These are phyloP conservation scores for Phialophora chinensis DNA, from an alignment of 2,329 filamentous ascomycete genomes.

Conservation along the genomic window DNA sequence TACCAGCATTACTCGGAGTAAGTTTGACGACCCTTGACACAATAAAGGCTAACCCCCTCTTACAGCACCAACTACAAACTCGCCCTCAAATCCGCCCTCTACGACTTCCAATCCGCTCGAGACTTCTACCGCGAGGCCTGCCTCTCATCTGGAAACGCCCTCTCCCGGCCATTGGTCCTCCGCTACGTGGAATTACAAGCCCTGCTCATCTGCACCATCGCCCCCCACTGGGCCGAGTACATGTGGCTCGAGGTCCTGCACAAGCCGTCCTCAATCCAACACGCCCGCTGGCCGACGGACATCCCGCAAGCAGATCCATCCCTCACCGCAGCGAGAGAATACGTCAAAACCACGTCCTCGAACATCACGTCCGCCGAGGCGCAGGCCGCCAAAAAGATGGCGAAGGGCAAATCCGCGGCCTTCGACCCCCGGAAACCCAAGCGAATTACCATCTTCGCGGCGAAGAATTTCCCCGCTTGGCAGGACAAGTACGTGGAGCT, in stretches of 20 bases:
- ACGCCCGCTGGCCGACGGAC: slow-evolving; percentile 71
- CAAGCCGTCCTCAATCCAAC: slow-evolving; percentile 76
- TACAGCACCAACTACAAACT: slow-evolving; percentile 76
- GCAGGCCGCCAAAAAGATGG: slow-evolving; percentile 76
- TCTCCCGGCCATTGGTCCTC: slow-evolving; percentile 80
- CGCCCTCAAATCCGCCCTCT: slow-evolving; percentile 84
- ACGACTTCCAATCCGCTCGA: slow-evolving; percentile 86
- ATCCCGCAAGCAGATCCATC: slow-evolving; percentile 69
- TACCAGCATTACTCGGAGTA: slow-evolving; percentile 75
- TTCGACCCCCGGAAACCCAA: slow-evolving; percentile 94
- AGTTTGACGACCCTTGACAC: slow-evolving; percentile 38
- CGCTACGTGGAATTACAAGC: slow-evolving; percentile 88
- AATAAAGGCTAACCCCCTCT: slow-evolving; percentile 25
- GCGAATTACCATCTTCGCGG: slow-evolving; percentile 84
- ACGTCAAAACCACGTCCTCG: slow-evolving; percentile 74
- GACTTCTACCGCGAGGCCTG: slow-evolving; percentile 89
- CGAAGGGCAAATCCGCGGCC: slow-evolving; percentile 83
- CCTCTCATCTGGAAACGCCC: slow-evolving; percentile 75
- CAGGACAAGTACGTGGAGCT: slow-evolving; percentile 88
- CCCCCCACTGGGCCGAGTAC: slow-evolving; percentile 93
- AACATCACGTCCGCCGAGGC: slow-evolving; percentile 88
- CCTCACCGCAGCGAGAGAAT: slow-evolving; percentile 79
- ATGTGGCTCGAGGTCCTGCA: slow-evolving; percentile 91
- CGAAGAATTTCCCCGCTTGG: slow-evolving; percentile 83
- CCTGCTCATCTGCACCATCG: slow-evolving; percentile 79